Evolutionary conservation across 2,329 filamentous ascomycete species (phyloP).

Genomic region (Fonsecaea pugnacius): DNA sequence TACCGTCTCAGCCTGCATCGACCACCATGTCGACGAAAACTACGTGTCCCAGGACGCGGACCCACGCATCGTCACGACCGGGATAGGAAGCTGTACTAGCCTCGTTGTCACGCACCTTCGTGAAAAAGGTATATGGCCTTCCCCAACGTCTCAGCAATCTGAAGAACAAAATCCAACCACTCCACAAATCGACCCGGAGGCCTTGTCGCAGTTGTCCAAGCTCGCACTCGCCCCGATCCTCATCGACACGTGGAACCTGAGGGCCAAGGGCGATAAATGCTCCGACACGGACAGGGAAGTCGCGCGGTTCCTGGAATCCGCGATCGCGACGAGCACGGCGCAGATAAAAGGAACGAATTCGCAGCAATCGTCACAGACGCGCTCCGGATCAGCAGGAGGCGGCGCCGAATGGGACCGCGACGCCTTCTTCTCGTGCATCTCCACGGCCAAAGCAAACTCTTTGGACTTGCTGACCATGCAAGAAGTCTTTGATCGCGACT

Average conservation of each 20-base stretch:
- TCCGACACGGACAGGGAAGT: conserved; percentile 55
- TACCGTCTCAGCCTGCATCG: conserved; percentile 60
- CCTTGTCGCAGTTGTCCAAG: conserved; percentile 49
- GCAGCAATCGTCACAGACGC: neutral
- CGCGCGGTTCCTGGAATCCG: conserved; percentile 57
- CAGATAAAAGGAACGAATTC: neutral
- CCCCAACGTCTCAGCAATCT: conserved; percentile 39
- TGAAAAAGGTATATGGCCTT: conserved; percentile 52
- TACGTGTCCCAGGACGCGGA: conserved; percentile 53
- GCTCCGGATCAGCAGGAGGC: neutral
- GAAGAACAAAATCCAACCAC: conserved; percentile 24
- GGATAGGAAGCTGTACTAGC: conserved; percentile 63
- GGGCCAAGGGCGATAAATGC: conserved; percentile 48
- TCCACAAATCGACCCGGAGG: neutral
- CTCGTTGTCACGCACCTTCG: conserved; percentile 57
- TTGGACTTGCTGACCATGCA: conserved; percentile 57
- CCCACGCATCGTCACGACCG: conserved; percentile 58
- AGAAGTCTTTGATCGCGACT: conserved; percentile 66
- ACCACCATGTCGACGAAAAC: conserved; percentile 66
- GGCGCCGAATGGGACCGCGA: conserved; percentile 40
- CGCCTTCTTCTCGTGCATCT: conserved; percentile 57
- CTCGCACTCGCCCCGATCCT: conserved; percentile 50
- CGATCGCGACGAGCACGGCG: conserved; percentile 43
- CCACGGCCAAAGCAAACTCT: conserved; percentile 59
- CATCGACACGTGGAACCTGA: conserved; percentile 52